Conservation (phyloP, 2,329 filamentous ascomycete genomes). For the Dichotomopilus funicola region DNA sequence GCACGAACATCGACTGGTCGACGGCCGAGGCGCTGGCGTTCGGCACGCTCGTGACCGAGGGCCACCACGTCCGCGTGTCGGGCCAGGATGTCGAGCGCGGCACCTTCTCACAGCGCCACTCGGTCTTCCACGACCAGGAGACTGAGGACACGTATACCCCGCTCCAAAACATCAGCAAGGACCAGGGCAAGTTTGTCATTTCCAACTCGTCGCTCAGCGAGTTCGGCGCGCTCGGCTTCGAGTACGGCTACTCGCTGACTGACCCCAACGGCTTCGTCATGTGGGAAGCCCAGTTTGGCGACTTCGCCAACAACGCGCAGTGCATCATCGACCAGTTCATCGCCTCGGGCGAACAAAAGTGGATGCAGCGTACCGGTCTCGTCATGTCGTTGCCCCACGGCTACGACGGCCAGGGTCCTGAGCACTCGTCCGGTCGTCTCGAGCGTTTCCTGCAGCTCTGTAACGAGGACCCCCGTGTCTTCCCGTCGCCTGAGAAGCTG, state of each 20-base stretch:
- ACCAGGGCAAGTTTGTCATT: constrained; percentile 94
- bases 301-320: constrained; percentile 99
- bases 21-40: constrained; percentile 96
- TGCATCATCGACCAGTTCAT: constrained; percentile 99
- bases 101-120: constrained; percentile 96
- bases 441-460: constrained; percentile 95
- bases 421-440: constrained; percentile 95
- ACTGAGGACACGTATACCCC: constrained; percentile 89
- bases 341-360: constrained; percentile 94
- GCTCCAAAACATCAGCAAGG: constrained; percentile 78
- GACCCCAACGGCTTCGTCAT: constrained; percentile 96
- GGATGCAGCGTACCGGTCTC: constrained; percentile 95
- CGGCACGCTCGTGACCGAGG: constrained; percentile 82
- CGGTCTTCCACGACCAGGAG: constrained; percentile 96
- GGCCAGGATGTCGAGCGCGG: constrained; percentile 99
- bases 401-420: constrained; percentile 95
- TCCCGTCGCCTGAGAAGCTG: constrained; percentile 81
- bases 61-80: constrained; percentile 94
- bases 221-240: constrained; percentile 78
- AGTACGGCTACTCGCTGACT: constrained; percentile 96
- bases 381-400: constrained; percentile 96
- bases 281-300: constrained; percentile 99
- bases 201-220: constrained; percentile 83
- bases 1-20: constrained; percentile 94
- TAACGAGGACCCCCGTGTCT: constrained; percentile 94